A percentile compares a stretch with the other conserved stretches of the same genome.
Evolutionary conservation across 306 rosid genomes (phyloP).

Genomic region (Gleditsia sinensis): DNA sequence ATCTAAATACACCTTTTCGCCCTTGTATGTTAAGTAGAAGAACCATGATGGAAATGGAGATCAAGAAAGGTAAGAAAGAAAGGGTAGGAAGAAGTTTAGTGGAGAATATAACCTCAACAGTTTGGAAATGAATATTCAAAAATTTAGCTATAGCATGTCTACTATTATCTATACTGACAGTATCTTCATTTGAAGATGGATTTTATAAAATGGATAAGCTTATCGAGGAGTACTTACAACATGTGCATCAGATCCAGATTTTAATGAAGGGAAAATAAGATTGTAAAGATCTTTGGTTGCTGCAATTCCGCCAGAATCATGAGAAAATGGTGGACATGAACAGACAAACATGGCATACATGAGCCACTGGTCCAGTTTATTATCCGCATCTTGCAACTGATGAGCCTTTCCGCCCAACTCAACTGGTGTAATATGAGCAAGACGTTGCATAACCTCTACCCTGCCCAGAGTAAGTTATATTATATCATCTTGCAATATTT

Average conservation of each 20-base stretch:
- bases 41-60: not conserved
- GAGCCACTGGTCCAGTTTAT: conserved; percentile 97
- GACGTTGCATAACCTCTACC: conserved; percentile 91
- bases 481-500: not conserved
- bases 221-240: conserved; percentile 62
- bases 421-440: conserved; percentile 85
- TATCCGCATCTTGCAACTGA: conserved; percentile 91
- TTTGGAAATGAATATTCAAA: conserved; percentile 6
- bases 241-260: conserved; percentile 89
- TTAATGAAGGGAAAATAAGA: conserved; percentile 87
- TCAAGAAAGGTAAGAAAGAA: conserved; percentile 33
- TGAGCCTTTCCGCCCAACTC: conserved; percentile 99
- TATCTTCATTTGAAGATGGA: conserved; percentile 22
- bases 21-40: not conserved
- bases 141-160: conserved; percentile 2
- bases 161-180: too few species aligned
- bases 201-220: conserved; percentile 17
- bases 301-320: conserved; percentile 66
- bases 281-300: conserved; percentile 87
- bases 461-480: conserved; percentile 56
- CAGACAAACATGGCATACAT: conserved; percentile 95
- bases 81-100: not conserved
- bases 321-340: conserved; percentile 85
- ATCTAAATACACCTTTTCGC: not conserved
- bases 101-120: not conserved